Evolutionary conservation across 2,329 filamentous ascomycete species (phyloP), one percentile per base, ranked within the genome.

Genomic region (Acrocalymma vagum): DNA sequence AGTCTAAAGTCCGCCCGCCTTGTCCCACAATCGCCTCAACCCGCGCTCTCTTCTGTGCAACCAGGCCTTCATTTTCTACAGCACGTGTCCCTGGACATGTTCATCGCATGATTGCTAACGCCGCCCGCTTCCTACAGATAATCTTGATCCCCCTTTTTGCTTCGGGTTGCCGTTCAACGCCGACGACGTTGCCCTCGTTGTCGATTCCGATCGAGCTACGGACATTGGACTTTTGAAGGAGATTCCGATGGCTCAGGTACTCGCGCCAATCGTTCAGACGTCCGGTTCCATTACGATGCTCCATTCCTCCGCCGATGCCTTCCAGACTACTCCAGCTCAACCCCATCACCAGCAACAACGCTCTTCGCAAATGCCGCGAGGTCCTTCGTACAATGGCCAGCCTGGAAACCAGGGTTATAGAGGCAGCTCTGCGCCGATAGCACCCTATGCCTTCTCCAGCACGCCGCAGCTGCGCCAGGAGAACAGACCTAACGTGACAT

Each of bases 381-480:
- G 58, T 44, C 65, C 68, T 55, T 62, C 69, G 51, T 74, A 76
- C 62, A 75, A 70, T 63, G 62, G 62, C 23, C 67, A 70, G 48
- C 63, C 68, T 46, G 61, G 60, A 28, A 62, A 58, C 31, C 58
- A 64, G 50, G 66, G 60, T 29, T 77, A 76, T 53, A 65, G 74
- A 45, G 70, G 71, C 45, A 66, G 69, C 10, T 65, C 72, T 22
- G 65, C 72, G 23, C 74, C 75, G 28, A 74, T 77, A 57, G 73
- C 76, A 51, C 73, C 75, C 4, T 78, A 78, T 56, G 75, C 75
- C 28, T 78, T 78, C 54, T 73, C 74, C 43, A 65, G 69, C 45
- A 77, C 75, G 24, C 80, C 82, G 39, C 76, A 80, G 58, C 70
- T 83, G 48, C 76, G 79, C 39, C 72, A 78, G 49, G 82, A 85